A percentile compares a stretch with the other conserved stretches of the same genome.
phyloP scores from a whole-genome alignment of 2,329 filamentous ascomycete genomes.

The Myriosclerotinia scirpicola region DNA sequence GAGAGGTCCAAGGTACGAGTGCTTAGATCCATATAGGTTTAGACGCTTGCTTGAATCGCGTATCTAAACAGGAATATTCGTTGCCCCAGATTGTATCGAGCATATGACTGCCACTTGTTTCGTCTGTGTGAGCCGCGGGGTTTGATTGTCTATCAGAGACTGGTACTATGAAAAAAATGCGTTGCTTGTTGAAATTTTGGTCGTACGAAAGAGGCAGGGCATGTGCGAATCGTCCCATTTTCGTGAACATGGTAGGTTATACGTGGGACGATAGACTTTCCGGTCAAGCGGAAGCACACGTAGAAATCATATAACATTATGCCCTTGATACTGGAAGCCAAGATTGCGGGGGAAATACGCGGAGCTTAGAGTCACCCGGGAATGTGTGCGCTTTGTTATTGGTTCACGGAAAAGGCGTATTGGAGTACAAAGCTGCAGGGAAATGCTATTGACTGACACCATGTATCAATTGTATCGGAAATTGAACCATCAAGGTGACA shows the following conservation, averaged over 20 bases:
- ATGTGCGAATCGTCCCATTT: constrained; percentile 1
- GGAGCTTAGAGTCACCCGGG: neutral
- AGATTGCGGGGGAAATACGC: constrained; percentile 1
- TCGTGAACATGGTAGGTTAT: neutral
- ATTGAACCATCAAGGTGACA: constrained; percentile 3
- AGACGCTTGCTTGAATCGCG: neutral
- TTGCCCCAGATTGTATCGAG: neutral
- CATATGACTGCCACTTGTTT: constrained; percentile 1
- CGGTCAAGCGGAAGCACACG: constrained; percentile 1
- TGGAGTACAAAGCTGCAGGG: neutral
- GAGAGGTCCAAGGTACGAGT: neutral
- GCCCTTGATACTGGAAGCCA: neutral
- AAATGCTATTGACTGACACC: neutral
- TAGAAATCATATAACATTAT: neutral
- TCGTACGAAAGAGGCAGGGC: neutral
- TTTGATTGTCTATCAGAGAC: neutral
- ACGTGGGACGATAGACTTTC: neutral
- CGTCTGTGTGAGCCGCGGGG: no score
- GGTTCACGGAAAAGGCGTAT: neutral
- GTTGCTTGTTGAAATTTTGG: neutral
- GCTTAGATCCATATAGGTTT: neutral
- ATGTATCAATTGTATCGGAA: neutral
- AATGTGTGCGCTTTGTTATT: neutral
- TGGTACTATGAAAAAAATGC: neutral
- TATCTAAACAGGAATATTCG: neutral